Evolutionary conservation across 208 protist species (phyloP).

Genomic region (Acanthamoeba sp.): DNA sequence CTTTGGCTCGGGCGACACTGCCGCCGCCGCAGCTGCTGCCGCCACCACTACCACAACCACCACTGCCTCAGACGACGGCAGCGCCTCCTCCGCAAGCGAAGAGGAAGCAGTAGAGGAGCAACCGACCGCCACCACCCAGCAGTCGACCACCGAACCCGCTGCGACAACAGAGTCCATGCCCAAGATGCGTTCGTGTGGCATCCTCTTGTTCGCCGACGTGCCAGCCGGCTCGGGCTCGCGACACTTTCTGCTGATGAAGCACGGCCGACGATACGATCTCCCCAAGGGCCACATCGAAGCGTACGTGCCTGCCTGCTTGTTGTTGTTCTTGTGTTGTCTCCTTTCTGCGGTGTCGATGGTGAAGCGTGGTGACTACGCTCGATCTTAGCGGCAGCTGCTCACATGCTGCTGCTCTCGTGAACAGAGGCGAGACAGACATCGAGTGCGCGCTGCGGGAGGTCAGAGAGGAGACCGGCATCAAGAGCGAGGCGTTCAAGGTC

Average conservation of each 20-base stretch:
- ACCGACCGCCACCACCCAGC: not conserved
- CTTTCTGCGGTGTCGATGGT: not conserved
- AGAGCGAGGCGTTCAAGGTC: not conserved
- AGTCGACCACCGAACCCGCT: not conserved
- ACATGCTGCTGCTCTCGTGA: too few species aligned
- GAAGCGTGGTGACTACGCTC: too few species aligned
- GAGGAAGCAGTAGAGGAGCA: not conserved
- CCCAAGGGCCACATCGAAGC: slow-evolving; percentile 54
- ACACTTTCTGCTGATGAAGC: slow-evolving; percentile 50
- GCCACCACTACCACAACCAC: not conserved
- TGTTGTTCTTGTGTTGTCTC: not conserved
- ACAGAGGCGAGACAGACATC: slow-evolving; percentile 32
- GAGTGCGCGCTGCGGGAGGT: slow-evolving; percentile 34
- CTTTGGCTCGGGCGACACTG: slow-evolving; percentile 39
- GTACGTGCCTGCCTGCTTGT: not conserved
- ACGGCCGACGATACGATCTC: slow-evolving; percentile 43
- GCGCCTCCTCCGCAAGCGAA: not conserved
- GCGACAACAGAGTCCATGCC: not conserved
- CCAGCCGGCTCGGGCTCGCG: not conserved
- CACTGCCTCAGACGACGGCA: not conserved
- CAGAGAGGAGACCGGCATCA: slow-evolving; percentile 11
- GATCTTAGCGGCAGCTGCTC: too few species aligned
- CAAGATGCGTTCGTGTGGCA: slow-evolving; percentile 51
- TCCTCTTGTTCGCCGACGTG: slow-evolving; percentile 21
- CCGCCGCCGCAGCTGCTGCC: not conserved